Evolutionary conservation across 495 filamentous ascomycete species (phyloP), one percentile per base, ranked within the genome.

Genomic region (Sabuloglossum arenarium): DNA sequence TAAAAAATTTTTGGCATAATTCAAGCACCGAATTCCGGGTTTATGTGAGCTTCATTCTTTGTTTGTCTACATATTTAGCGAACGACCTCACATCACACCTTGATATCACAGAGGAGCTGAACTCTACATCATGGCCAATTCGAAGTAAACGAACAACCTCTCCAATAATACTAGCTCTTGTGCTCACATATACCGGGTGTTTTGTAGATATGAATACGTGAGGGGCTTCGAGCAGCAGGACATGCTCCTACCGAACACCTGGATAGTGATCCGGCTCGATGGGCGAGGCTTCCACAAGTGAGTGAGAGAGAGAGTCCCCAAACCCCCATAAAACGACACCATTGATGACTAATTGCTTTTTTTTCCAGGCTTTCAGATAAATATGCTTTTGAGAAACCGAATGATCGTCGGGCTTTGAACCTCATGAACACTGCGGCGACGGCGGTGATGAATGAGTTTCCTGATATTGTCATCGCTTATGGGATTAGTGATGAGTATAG

Each of bases 401-500:
- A 96, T 71, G 91, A 98, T 66, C 75, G 74, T 53, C 77, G 82
- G 47, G 91, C 90, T 28, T 71, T 96, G 2, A 77, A 91, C 68
- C 79, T 98, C 60, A 96, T 96, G 91, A 98, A 97, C 64, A 84
- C 81, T 3, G 86, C 86, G 0, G 91, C 91, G 1, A 74, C 76
- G 39, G 84, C 79, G 5, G 84, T 95, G 55, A 77, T 95, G 75
- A 79, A 76, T 59, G 87, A 94, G 34, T 66, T 96, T 1, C 81
- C 85, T 11, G 90, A 98, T 64, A 77, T 96, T 34, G 75, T 78
- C 12, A 79, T 96, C 60, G 88, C 82, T 0, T 98, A 96, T 60
- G 91, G 91, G 6, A 79, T 91, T 54, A 94, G 87, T 62, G 91
- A 98, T 64, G 91, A 98, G 65, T 97, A 79, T 64, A 91, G 86